A percentile compares a stretch with the other conserved stretches of the same genome.
Conservation (phyloP, 176 grass and related monocot genomes). For the Secale cereale region DNA sequence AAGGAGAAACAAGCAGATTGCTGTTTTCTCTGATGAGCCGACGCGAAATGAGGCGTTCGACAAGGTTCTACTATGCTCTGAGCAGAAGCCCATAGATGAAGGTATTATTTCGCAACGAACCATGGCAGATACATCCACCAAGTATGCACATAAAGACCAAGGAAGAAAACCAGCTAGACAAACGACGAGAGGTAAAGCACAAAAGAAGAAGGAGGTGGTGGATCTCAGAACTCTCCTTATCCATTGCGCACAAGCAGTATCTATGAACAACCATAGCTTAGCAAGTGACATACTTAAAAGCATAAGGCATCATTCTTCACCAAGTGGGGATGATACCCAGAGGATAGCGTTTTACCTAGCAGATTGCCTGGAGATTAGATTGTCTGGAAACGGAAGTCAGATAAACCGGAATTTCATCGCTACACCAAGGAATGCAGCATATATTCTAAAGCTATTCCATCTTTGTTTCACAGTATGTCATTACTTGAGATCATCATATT, state of each 20-base stretch:
- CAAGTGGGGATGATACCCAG: background rate
- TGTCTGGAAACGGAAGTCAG: background rate
- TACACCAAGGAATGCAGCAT: background rate
- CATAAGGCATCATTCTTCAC: background rate
- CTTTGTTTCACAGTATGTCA: background rate
- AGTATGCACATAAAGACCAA: background rate
- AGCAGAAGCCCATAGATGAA: background rate
- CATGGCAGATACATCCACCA: background rate
- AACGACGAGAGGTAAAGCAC: background rate
- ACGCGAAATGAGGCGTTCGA: background rate
- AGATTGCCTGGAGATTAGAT: background rate
- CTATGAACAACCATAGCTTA: background rate
- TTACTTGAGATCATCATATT: background rate
- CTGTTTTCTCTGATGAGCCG: background rate
- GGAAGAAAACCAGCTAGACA: background rate
- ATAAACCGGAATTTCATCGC: background rate
- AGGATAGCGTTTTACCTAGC: background rate
- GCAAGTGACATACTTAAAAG: background rate
- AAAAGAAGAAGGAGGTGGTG: background rate
- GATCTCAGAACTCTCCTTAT: background rate
- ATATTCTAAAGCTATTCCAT: background rate
- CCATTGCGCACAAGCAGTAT: background rate
- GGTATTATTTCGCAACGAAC: background rate
- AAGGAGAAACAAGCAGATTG: background rate
- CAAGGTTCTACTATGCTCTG: background rate